A percentile compares a stretch with the other conserved stretches of the same genome.
Conservation (phyloP, 768 basidiomycete genomes). For the Lepiota venenata region DNA sequence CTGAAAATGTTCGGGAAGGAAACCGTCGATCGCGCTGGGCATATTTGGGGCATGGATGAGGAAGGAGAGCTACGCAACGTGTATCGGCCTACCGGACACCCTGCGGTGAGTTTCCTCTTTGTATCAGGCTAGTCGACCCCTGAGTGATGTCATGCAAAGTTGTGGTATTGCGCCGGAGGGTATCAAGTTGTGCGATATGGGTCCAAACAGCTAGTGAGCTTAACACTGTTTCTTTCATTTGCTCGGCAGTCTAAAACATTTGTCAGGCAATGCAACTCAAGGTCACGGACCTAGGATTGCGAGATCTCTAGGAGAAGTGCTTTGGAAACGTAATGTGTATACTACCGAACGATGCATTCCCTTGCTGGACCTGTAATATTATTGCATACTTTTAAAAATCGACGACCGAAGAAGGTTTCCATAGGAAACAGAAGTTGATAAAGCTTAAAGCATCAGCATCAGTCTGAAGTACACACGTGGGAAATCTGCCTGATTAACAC, state of each 20-base stretch:
- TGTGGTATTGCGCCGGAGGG: slow-evolving; percentile 39
- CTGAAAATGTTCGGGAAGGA: slow-evolving; percentile 32
- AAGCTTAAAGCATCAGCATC: too few species aligned
- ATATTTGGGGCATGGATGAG: slow-evolving; percentile 37
- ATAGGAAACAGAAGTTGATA: too few species aligned
- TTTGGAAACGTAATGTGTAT: neutral
- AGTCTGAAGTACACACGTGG: too few species aligned
- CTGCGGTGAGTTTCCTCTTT: slow-evolving; percentile 28
- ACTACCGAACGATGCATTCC: neutral
- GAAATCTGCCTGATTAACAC: too few species aligned
- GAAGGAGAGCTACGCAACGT: slow-evolving; percentile 35
- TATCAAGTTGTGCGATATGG: slow-evolving; percentile 26
- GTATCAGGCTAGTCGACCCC: neutral
- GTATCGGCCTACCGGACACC: slow-evolving; percentile 39
- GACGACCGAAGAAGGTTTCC: too few species aligned
- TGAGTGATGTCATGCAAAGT: slow-evolving; percentile 17
- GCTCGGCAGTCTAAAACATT: neutral
- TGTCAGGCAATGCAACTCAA: slow-evolving; percentile 8
- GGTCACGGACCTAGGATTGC: neutral
- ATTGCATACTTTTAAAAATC: too few species aligned
- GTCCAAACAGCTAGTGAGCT: slow-evolving; percentile 34
- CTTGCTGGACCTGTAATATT: too few species aligned
- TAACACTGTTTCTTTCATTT: neutral
- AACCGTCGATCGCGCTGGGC: slow-evolving; percentile 24
- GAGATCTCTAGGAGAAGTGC: neutral